Conservation (phyloP, 768 basidiomycete species). For the Panus rudis region DNA sequence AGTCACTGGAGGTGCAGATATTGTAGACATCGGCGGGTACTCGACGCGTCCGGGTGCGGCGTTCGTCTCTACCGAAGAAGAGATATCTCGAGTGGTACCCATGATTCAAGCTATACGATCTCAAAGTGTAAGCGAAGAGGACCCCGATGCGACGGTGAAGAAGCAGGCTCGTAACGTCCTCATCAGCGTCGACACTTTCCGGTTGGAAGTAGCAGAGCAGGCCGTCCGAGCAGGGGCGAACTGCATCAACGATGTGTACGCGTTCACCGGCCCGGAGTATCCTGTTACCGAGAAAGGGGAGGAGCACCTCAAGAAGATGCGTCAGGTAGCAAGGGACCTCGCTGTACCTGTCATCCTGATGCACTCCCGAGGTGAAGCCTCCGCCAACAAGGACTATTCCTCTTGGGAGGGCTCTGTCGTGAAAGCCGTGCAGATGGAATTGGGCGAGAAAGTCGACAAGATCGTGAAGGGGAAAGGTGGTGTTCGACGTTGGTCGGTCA, state of each 20-base stretch:
- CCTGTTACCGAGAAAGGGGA: constrained; percentile 26
- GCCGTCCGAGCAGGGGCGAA: constrained; percentile 80
- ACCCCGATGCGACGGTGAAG: constrained; percentile 2
- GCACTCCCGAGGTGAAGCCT: constrained; percentile 88
- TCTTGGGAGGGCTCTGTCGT: constrained; percentile 46
- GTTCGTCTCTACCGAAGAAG: constrained; percentile 61
- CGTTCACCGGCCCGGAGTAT: constrained; percentile 59
- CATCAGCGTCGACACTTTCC: constrained; percentile 86
- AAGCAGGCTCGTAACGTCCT: constrained; percentile 28
- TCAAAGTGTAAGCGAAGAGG: constrained; percentile 8
- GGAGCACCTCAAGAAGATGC: constrained; percentile 52
- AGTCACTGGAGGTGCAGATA: constrained; percentile 52
- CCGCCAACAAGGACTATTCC: constrained; percentile 60
- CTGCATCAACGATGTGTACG: constrained; percentile 90
- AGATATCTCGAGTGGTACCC: constrained; percentile 66
- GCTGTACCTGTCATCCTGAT: constrained; percentile 83
- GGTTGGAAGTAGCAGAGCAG: constrained; percentile 68
- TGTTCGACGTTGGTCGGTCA: constrained; percentile 79
- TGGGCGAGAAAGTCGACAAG: constrained; percentile 57
- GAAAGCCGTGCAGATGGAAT: constrained; percentile 61
- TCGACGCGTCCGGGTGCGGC: constrained; percentile 82
- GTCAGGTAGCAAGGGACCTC: constrained; percentile 50
- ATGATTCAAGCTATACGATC: constrained; percentile 53
- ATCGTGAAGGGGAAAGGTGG: constrained; percentile 66
- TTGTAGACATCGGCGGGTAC: constrained; percentile 92